phyloP scores from a whole-genome alignment of 2,329 filamentous ascomycete species.

The Parasarocladium wereldwijsianum region DNA sequence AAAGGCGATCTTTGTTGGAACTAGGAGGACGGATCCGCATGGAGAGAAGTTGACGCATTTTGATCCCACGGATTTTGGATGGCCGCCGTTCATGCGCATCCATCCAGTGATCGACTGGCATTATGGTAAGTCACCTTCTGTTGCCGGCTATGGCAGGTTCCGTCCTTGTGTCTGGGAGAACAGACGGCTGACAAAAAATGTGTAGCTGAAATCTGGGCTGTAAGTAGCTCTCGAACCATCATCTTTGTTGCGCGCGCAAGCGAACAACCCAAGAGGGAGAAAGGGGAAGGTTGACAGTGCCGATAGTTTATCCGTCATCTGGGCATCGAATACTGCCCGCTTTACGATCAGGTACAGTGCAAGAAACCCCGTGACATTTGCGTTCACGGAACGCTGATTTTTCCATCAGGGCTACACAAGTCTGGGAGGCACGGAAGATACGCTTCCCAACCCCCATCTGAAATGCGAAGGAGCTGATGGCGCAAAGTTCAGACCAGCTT shows the following conservation, averaged over 20 bases:
- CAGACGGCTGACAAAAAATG: not conserved
- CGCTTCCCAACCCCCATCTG: slow-evolving; percentile 61
- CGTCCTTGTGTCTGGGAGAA: not conserved
- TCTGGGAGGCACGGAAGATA: slow-evolving; percentile 81
- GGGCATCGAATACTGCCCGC: slow-evolving; percentile 64
- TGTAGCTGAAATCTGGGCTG: slow-evolving; percentile 70
- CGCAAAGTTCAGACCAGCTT: slow-evolving; percentile 51
- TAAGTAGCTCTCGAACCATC: slow-evolving; percentile 41
- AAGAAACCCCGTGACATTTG: no score
- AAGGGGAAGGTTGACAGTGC: no score
- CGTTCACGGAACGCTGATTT: slow-evolving; percentile 1
- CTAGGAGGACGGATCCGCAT: slow-evolving; percentile 83
- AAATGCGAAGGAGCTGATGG: slow-evolving; percentile 19
- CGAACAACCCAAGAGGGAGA: no score
- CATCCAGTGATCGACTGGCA: slow-evolving; percentile 98
- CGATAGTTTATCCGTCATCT: slow-evolving; percentile 66
- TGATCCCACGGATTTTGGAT: slow-evolving; percentile 73
- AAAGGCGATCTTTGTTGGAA: slow-evolving; percentile 45
- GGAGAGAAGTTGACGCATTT: slow-evolving; percentile 67
- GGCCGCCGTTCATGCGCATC: slow-evolving; percentile 84
- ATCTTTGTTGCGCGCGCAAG: no score
- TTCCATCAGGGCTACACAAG: slow-evolving; percentile 59
- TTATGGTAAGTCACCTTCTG: slow-evolving; percentile 33
- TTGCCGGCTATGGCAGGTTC: no score
- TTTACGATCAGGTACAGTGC: slow-evolving; percentile 53